These are phyloP conservation scores for Piper betle DNA, from an alignment of 164 flowering plant genomes.

Conservation along the genomic window DNA sequence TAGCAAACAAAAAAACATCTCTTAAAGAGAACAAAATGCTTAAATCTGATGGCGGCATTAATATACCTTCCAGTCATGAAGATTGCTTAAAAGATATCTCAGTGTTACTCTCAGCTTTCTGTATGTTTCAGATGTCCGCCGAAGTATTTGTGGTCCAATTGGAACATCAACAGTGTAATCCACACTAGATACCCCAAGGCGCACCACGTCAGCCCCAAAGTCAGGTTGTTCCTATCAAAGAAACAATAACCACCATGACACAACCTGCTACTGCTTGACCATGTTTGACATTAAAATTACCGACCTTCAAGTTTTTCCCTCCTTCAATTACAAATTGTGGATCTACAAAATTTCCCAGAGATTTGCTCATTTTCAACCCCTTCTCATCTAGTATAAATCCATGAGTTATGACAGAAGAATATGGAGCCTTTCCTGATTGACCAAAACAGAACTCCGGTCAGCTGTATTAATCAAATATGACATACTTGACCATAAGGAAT, in stretches of 20 bases:
- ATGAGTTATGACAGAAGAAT: slow-evolving; percentile 74
- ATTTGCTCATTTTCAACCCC: slow-evolving; percentile 97
- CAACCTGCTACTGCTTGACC: background rate
- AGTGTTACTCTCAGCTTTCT: slow-evolving; percentile 89
- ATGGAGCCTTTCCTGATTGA: slow-evolving; percentile 78
- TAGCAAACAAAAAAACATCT: background rate
- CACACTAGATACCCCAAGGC: slow-evolving; percentile 99
- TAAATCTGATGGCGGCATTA: slow-evolving; percentile 3
- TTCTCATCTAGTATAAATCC: slow-evolving; percentile 97
- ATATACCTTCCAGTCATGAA: slow-evolving; percentile 92
- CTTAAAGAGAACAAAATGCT: background rate
- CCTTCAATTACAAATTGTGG: slow-evolving; percentile 80
- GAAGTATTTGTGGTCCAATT: slow-evolving; percentile 81
- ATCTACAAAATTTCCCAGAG: slow-evolving; percentile 95
- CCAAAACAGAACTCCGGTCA: background rate
- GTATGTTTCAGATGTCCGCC: slow-evolving; percentile 93
- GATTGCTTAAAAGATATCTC: slow-evolving; percentile 75
- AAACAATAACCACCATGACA: slow-evolving; percentile 2
- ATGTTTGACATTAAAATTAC: slow-evolving; percentile 5
- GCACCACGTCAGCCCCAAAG: slow-evolving; percentile 90
- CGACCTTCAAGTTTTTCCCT: slow-evolving; percentile 64
- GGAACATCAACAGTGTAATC: slow-evolving; percentile 87
- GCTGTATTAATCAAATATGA: background rate
- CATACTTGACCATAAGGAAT: no score
- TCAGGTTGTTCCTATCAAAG: slow-evolving; percentile 64